phyloP scores from a whole-genome alignment of 495 filamentous ascomycete species.

The Parathielavia hyrcaniae region DNA sequence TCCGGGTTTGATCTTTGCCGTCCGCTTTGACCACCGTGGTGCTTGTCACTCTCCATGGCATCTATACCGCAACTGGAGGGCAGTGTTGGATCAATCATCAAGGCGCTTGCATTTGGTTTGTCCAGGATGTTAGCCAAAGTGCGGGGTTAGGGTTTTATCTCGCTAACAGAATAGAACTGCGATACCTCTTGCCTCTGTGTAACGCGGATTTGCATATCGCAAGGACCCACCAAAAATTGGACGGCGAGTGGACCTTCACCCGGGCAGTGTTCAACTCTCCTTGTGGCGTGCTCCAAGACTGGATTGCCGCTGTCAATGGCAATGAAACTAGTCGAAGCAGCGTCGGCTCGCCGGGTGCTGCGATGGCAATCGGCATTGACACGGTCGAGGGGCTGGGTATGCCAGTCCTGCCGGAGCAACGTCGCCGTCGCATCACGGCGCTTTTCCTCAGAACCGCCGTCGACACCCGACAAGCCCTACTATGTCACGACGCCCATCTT shows the following conservation, averaged over 20 bases:
- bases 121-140: too few species aligned
- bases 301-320: not conserved
- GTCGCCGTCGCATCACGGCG: conserved; percentile 6
- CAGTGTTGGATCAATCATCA: too few species aligned
- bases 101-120: too few species aligned
- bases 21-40: too few species aligned
- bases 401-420: conserved; percentile 17
- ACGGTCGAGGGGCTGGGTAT: conserved; percentile 24
- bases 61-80: too few species aligned
- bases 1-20: too few species aligned
- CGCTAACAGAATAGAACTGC: too few species aligned
- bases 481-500: conserved; percentile 97
- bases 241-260: not conserved
- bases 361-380: conserved; percentile 14
- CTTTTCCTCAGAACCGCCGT: conserved; percentile 11
- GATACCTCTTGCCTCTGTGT: too few species aligned
- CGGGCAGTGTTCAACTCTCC: not conserved
- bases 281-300: not conserved
- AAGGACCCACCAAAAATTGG: conserved; percentile 8
- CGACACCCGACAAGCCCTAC: conserved; percentile 63
- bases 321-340: conserved; percentile 24
- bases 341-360: conserved; percentile 20
- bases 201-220: too few species aligned
- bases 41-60: too few species aligned
- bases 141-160: too few species aligned